Evolutionary conservation across 1,139 yeast genomes (phyloP), one percentile per base, ranked within the genome.

Genomic region (Taphrina wiesneri): DNA sequence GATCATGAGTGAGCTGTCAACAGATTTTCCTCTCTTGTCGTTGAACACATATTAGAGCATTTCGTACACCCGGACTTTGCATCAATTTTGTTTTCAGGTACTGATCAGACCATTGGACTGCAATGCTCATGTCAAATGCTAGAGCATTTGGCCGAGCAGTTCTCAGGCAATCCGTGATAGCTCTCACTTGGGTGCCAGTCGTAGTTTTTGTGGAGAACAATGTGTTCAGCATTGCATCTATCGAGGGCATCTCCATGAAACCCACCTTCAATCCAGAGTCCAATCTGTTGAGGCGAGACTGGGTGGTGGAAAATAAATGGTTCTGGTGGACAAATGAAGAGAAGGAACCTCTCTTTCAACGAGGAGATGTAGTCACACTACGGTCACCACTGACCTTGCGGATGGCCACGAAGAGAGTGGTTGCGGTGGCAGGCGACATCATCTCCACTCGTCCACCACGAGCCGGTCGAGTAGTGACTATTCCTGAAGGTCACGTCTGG

Each of bases 171-270:
- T 60, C 64, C 2, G 17, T 49, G 52, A 60, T 60, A n/a, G 64
- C 64, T 9, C 30, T 60, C 6, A 49, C 57, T 15, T 91, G 97
- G 97, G 77, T 90, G 46, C 97, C 97, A 0, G 96, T 90, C 60
- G 76, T 83, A 25, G 82, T 86, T 72, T 83, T 90, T 0, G 77
- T 88, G 70, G 82, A 85, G 41, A 90, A 88, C 72, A 90, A 88
- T 74, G 84, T 86, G 5, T 84, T 84, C 67, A 91, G 86, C 74
- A 82, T 92, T 23, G 89, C 90, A 21, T 83, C 85, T 75, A 83
- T 92, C 17, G 83, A 86, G 49, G 98, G 98, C 1, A 77, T 82
- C 46, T 90, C 96, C 21, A 92, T 92, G 98, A 81, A 89, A 57
- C 98, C 98, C 0, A 84, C 96, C 0, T 82, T 92, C 73, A 92